Base-by-base conservation (phyloP, 495 filamentous ascomycete genomes). In the Tuber indicum region DNA sequence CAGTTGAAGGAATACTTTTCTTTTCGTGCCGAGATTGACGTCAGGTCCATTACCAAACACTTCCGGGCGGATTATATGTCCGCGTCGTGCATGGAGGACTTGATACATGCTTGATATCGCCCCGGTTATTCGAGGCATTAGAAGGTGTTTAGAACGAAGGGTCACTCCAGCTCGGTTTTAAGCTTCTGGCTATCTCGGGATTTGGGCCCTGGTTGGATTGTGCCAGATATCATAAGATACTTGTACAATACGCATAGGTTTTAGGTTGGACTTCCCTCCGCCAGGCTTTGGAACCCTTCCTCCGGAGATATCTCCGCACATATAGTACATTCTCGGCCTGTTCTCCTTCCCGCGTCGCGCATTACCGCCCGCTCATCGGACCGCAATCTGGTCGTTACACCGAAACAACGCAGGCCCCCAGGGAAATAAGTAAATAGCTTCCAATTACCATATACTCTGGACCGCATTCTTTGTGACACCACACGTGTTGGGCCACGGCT, bases 31-130 rank as follows among this genome's bases (percentile, higher is more conserved):
- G 87, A 98, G 91, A 99, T 84, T 84, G 86, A 87, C 84, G 78
- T 85, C 91, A 90, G 89, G 87, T 89, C 90, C 89, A 92, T 94
- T 97, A 97, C 92, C 94, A 96, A 97, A 92, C 93, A 93, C 91
- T 87, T 86, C 83, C 85, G 78, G 87, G 84, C 85, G 86, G 88
- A 87, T 87, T 86, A 79, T 79, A 77, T 86, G 83, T 82, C 86
- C 76, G 86, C 90, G 89, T 86, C 89, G 93, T 97, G 94, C 92
- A 94, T 97, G 92, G 90, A 94, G 91, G 90, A 89, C 86, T 86
- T 90, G 90, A 88, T 87, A 97, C 91, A 97, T 89, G n/a, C 70
- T 45, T 44, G 46, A 44, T 19, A 66, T 32, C 26, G 8, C 26
- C 32, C 16, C 32, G 58, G 58, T 5, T 17, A 66, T 66, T 66